These are phyloP conservation scores for Pistacia atlantica DNA, from an alignment of 345 rosid species.

Conservation along the genomic window DNA sequence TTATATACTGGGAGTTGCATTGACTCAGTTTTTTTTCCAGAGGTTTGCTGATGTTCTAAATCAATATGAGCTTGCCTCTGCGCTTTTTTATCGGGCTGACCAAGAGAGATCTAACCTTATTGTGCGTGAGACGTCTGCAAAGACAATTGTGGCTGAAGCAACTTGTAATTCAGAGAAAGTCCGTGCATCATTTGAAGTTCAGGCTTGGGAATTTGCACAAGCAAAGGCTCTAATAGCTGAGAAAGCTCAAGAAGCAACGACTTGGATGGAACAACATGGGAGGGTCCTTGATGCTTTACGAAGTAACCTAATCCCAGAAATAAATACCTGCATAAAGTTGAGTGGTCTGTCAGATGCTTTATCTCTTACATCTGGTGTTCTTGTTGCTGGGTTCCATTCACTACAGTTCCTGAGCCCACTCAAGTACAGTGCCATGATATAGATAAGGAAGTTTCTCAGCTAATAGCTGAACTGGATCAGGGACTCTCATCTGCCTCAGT, in stretches of 20 bases:
- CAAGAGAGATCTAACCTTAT: constrained; percentile 77
- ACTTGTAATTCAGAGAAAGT: constrained; percentile 61
- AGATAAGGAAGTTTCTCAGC: constrained; percentile 76
- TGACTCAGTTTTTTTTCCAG: constrained; percentile 46
- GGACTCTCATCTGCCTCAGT: constrained; percentile 67
- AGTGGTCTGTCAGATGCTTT: constrained; percentile 50
- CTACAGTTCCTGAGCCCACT: constrained; percentile 93
- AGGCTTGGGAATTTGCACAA: constrained; percentile 79
- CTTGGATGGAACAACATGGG: constrained; percentile 87
- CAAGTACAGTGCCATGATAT: constrained; percentile 80
- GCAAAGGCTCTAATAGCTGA: constrained; percentile 68
- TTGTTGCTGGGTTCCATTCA: constrained; percentile 75
- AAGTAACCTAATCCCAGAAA: constrained; percentile 67
- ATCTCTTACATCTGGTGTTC: constrained; percentile 81
- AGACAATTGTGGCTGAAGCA: constrained; percentile 82
- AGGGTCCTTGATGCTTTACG: constrained; percentile 80
- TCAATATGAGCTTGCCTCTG: constrained; percentile 74
- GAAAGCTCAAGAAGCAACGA: constrained; percentile 84
- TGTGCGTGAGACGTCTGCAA: constrained; percentile 78
- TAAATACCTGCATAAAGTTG: constrained; percentile 47
- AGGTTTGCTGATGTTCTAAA: constrained; percentile 65
- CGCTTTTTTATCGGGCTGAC: constrained; percentile 70
- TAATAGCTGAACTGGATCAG: constrained; percentile 63
- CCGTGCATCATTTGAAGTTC: constrained; percentile 65
- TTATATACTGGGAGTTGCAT: constrained; percentile 16